Evolutionary conservation across 2,329 filamentous ascomycete genomes (phyloP).

Genomic region (Ophiocordyceps camponoti-leonardi): DNA sequence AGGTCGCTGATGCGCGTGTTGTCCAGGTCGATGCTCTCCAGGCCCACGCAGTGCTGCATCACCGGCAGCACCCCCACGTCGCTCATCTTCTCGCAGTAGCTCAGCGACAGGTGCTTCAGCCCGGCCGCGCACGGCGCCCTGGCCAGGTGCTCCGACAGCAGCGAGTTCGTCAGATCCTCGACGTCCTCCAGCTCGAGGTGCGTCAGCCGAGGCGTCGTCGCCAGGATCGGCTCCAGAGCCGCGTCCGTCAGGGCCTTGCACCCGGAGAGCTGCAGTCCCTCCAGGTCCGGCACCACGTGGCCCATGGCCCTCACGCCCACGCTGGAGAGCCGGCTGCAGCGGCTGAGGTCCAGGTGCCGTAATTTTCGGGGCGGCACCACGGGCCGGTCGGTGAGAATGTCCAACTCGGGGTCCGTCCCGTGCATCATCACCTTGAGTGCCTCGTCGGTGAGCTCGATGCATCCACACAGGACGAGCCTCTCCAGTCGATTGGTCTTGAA

Average conservation of each 20-base stretch:
- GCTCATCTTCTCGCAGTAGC: constrained; percentile 74
- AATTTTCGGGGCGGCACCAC: constrained; percentile 63
- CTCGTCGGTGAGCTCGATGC: constrained; percentile 60
- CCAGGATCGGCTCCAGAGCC: constrained; percentile 54
- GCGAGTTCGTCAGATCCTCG: constrained; percentile 54
- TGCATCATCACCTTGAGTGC: constrained; percentile 58
- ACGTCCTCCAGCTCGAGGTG: constrained; percentile 86
- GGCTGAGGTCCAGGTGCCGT: constrained; percentile 70
- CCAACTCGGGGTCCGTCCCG: constrained; percentile 59
- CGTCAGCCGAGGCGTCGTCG: constrained; percentile 59
- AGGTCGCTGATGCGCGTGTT: constrained; percentile 85
- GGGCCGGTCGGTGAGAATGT: constrained; percentile 60
- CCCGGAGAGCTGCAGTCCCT: constrained; percentile 70
- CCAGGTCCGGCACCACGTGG: constrained; percentile 57
- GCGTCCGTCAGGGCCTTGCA: constrained; percentile 59
- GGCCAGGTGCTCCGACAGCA: constrained; percentile 56
- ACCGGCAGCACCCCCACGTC: constrained; percentile 73
- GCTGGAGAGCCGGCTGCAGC: constrained; percentile 60
- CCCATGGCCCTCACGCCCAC: constrained; percentile 54
- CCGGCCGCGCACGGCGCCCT: constrained; percentile 54
- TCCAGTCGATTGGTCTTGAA: constrained; percentile 72
- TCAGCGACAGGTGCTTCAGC: constrained; percentile 70
- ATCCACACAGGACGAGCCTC: constrained; percentile 65
- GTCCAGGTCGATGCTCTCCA: constrained; percentile 69
- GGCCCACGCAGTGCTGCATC: constrained; percentile 52